Percentiles rank a stretch among this genome's conserved stretches.
Evolutionary conservation across 1,284 basidiomycete genomes (phyloP).

Genomic region (Tylopilus sp.): DNA sequence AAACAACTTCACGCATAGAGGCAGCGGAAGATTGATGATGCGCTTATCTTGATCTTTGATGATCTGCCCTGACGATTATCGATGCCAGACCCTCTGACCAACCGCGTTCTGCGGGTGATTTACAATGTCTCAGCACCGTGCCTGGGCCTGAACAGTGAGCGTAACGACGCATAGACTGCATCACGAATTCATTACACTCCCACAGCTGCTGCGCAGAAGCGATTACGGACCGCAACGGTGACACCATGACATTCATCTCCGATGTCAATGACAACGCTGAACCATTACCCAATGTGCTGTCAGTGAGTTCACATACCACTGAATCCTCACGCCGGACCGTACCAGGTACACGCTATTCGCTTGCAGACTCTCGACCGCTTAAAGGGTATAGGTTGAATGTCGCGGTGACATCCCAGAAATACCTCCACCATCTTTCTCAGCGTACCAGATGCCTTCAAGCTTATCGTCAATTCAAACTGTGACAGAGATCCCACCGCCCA

Average conservation of each 20-base stretch:
- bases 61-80: not conserved
- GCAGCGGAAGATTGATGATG: too few species aligned
- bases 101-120: not conserved
- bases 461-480: constrained; percentile 1
- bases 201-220: not conserved
- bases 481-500: not conserved
- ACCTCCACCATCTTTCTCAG: not conserved
- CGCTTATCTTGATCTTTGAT: not conserved
- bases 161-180: not conserved
- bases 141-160: not conserved
- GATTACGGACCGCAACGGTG: not conserved
- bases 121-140: not conserved
- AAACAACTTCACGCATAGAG: too few species aligned
- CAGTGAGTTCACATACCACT: not conserved
- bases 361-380: not conserved
- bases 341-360: not conserved
- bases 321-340: not conserved
- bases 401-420: not conserved
- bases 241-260: not conserved
- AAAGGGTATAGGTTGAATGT: not conserved
- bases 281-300: not conserved
- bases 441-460: constrained; percentile 8
- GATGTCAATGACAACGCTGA: not conserved
- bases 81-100: not conserved
- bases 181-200: not conserved